Evolutionary conservation across 345 rosid genomes (phyloP).

Genomic region (Jatropha curcas): DNA sequence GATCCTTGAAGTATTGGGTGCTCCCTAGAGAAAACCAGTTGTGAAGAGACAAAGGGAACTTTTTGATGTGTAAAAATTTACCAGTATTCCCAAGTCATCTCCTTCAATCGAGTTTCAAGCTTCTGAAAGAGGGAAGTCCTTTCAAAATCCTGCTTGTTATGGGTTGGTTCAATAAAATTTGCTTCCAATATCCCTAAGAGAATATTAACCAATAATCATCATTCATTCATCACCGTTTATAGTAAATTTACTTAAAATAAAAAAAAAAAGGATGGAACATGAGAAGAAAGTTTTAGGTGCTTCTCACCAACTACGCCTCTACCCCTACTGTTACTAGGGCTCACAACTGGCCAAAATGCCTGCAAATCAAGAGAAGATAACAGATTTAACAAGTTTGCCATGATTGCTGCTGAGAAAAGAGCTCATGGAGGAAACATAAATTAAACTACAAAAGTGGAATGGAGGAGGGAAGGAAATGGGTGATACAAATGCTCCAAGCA

Average conservation of each 20-base stretch:
- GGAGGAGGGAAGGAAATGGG: background rate
- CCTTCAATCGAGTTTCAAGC: conserved; percentile 89
- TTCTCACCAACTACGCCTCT: conserved; percentile 95
- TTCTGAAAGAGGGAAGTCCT: conserved; percentile 92
- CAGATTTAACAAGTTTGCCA: background rate
- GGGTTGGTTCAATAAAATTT: conserved; percentile 89
- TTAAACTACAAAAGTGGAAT: background rate
- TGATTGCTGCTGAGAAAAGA: background rate
- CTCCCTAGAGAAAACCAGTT: too few relatives aligned
- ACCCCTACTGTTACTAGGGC: conserved; percentile 47
- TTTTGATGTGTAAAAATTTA: conserved; percentile 24
- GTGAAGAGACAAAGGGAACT: too few relatives aligned
- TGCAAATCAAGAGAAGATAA: conserved; percentile 32
- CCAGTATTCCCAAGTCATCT: conserved; percentile 95
- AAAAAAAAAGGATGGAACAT: background rate
- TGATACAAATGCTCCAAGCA: background rate
- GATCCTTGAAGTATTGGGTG: background rate
- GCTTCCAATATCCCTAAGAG: conserved; percentile 84
- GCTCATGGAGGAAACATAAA: background rate
- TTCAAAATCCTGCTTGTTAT: conserved; percentile 96
- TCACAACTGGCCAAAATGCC: conserved; percentile 91
- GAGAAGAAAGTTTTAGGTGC: conserved; percentile 20
- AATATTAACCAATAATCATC: conserved; percentile 3
- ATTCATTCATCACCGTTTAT: background rate
- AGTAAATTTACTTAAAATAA: background rate